Evolutionary conservation across 2,329 filamentous ascomycete species (phyloP), one percentile per base, ranked within the genome.

Genomic region (Thielaviopsis euricoi): DNA sequence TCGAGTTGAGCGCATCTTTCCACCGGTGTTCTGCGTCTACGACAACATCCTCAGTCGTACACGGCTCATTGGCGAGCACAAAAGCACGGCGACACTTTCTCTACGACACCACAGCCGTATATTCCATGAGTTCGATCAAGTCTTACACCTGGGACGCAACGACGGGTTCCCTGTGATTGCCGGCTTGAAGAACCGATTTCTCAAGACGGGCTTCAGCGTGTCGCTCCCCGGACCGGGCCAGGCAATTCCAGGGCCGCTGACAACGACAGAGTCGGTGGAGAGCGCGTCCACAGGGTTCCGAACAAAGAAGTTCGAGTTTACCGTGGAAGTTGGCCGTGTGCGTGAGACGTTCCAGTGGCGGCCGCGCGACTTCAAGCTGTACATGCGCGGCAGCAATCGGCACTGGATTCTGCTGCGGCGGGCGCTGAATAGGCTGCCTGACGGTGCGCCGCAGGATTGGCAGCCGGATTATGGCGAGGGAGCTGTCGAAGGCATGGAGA

Each of bases 341-440:
- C 62, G 57, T 22, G 73, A 75, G 62, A 53, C 61, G 19, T 75
- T 73, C 61, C 70, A 75, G 65, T 76, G 74, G 74, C 69, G 72
- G 2, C 66, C 69, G 60, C 69, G 68, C 59, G 63, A 63, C 29
- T 64, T 26, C 25, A 26, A 26, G 25, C 25, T 62, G 46, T 61
- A 61, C 5, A 64, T 74, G 2, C 66, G 65, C 23, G 63, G 67
- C 6, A 58, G 63, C n/a, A 64, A 62, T 3, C 61, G 63, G 13
- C 71, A 73, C 9, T 73, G 70, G 69, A 73, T 74, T 65, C 67
- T 76, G 6, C 66, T 74, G 33, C 65, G 72, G n/a, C 50, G 71
- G 56, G 63, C 65, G 23, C 63, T 58, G 21, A 61, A 37, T 6
- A 37, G 55, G 21, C 58, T 52, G 21, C 55, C 58, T 1, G 58